Evolutionary conservation across 2,329 filamentous ascomycete genomes (phyloP).

Genomic region (Exophiala mesophila): DNA sequence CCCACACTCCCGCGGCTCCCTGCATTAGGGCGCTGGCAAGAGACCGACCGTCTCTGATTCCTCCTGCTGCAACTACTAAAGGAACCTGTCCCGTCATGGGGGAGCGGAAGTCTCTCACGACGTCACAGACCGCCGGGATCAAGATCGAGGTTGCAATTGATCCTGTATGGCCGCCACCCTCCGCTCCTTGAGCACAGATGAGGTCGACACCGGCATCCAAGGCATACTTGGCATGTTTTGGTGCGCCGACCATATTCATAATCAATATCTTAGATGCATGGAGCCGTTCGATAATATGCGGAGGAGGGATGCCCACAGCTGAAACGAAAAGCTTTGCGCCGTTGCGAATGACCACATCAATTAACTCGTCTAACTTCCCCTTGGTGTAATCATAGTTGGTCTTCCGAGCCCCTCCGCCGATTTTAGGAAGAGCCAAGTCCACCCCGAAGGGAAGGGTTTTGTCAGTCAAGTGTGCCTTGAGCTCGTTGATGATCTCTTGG

Average conservation of each 20-base stretch:
- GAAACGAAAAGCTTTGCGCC: slow-evolving; percentile 79
- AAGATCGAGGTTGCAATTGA: slow-evolving; percentile 81
- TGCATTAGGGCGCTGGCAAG: slow-evolving; percentile 80
- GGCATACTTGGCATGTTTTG: slow-evolving; percentile 85
- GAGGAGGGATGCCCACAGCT: slow-evolving; percentile 81
- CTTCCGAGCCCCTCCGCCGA: slow-evolving; percentile 75
- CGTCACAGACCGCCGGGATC: slow-evolving; percentile 80
- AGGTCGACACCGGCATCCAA: slow-evolving; percentile 83
- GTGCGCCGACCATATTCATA: slow-evolving; percentile 97
- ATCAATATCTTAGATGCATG: slow-evolving; percentile 76
- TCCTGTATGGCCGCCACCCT: slow-evolving; percentile 90
- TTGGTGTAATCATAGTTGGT: slow-evolving; percentile 96
- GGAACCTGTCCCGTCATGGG: slow-evolving; percentile 65
- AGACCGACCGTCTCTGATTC: slow-evolving; percentile 75
- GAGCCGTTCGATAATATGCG: slow-evolving; percentile 65
- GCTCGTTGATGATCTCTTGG: slow-evolving; percentile 75
- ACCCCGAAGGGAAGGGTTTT: slow-evolving; percentile 79
- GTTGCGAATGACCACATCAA: slow-evolving; percentile 78
- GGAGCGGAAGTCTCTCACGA: slow-evolving; percentile 67
- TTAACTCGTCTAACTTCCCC: slow-evolving; percentile 82
- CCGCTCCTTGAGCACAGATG: slow-evolving; percentile 85
- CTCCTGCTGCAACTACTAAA: slow-evolving; percentile 83
- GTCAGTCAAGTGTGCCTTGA: slow-evolving; percentile 67
- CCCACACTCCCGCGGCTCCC: slow-evolving; percentile 85
- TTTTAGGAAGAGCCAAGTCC: slow-evolving; percentile 84